These are phyloP conservation scores for Pseudozyma pruni DNA, from an alignment of 1,284 basidiomycete genomes.

Conservation along the genomic window DNA sequence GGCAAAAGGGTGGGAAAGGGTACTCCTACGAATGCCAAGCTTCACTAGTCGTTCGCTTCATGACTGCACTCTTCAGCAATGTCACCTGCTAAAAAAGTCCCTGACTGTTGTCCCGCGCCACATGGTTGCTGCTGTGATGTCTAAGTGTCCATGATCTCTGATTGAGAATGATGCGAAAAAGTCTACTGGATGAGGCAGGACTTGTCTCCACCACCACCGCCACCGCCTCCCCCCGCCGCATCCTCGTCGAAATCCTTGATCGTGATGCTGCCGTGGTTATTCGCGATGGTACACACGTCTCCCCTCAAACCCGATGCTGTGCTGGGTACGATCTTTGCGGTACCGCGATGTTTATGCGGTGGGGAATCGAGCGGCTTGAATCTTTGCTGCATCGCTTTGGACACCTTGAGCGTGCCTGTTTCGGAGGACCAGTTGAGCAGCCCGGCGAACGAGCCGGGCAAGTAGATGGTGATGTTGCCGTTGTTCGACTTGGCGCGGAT, in stretches of 20 bases:
- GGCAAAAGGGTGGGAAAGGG: conserved; percentile 46
- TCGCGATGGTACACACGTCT: conserved; percentile 45
- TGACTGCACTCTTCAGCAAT: conserved; percentile 17
- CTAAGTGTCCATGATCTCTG: conserved; percentile 3
- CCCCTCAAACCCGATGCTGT: conserved; percentile 44
- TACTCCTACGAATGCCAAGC: conserved; percentile 42
- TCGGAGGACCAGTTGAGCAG: conserved; percentile 57
- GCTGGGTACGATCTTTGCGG: conserved; percentile 44
- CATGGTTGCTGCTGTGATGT: no score
- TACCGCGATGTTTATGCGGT: conserved; percentile 52
- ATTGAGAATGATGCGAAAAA: no score
- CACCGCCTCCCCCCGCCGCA: background rate
- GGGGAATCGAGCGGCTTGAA: conserved; percentile 41
- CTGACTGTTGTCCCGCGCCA: no score
- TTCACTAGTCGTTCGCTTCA: conserved; percentile 7
- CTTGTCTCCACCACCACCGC: background rate
- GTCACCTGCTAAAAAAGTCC: background rate
- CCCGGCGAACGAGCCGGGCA: conserved; percentile 55
- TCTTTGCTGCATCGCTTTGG: conserved; percentile 33
- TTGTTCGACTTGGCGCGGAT: conserved; percentile 44
- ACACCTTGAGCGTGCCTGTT: conserved; percentile 50
- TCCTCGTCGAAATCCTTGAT: conserved; percentile 34
- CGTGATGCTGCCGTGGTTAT: conserved; percentile 37
- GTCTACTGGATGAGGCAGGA: conserved; percentile 28
- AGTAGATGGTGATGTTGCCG: conserved; percentile 48